Evolutionary conservation across 306 rosid species (phyloP).

Genomic region (Cicer arietinum): DNA sequence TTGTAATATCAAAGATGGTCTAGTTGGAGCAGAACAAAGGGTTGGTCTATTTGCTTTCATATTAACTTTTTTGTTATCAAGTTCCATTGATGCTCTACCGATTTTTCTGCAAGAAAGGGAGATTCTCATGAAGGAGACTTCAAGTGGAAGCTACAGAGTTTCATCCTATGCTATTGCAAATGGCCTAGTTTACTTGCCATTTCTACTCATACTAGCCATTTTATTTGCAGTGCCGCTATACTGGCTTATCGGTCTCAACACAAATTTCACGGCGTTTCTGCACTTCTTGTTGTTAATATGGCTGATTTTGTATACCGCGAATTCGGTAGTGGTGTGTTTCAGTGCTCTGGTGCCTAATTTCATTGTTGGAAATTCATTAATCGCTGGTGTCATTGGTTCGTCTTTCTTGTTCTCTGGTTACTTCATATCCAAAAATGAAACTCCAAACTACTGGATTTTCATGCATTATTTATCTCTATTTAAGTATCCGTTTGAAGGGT

Average conservation of each 20-base stretch:
- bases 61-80: slow-evolving; percentile 70
- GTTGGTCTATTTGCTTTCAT: slow-evolving; percentile 94
- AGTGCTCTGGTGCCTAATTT: slow-evolving; percentile 93
- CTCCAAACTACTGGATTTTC: slow-evolving; percentile 86
- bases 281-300: slow-evolving; percentile 72
- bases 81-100: slow-evolving; percentile 87
- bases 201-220: slow-evolving; percentile 80
- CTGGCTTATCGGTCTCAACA: slow-evolving; percentile 79
- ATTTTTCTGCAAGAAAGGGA: slow-evolving; percentile 92
- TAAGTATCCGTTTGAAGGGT: slow-evolving; percentile 96
- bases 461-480: slow-evolving; percentile 87
- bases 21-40: slow-evolving; percentile 74
- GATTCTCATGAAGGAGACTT: slow-evolving; percentile 91
- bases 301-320: slow-evolving; percentile 82
- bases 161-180: slow-evolving; percentile 92
- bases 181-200: slow-evolving; percentile 85
- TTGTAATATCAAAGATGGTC: slow-evolving; percentile 73
- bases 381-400: slow-evolving; percentile 89
- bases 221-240: slow-evolving; percentile 74
- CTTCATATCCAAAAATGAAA: slow-evolving; percentile 79
- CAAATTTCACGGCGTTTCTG: slow-evolving; percentile 61
- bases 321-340: slow-evolving; percentile 91
- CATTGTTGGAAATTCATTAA: slow-evolving; percentile 88
- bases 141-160: slow-evolving; percentile 84
- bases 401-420: slow-evolving; percentile 93